Conservation (phyloP, 495 filamentous ascomycete species). For the Aspergillus biplanus region DNA sequence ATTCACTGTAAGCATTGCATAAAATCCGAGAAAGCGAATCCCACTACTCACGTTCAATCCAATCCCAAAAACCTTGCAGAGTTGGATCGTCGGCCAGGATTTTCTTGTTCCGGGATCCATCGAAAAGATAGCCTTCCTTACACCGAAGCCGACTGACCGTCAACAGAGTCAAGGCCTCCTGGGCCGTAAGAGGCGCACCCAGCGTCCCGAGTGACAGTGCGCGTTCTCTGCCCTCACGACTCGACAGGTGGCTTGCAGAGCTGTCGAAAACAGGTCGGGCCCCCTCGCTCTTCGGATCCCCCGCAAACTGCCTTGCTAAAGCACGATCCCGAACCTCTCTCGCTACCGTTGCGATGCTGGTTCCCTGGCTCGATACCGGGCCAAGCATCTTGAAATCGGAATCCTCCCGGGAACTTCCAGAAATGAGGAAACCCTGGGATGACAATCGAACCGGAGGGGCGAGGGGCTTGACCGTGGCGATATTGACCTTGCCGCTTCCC, state of each 20-base stretch:
- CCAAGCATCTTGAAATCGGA: conserved; percentile 38
- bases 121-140: conserved; percentile 77
- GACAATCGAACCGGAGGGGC: conserved; percentile 54
- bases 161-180: conserved; percentile 48
- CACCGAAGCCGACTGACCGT: conserved; percentile 57
- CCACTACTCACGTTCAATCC: conserved; percentile 64
- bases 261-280: conserved; percentile 19
- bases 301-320: conserved; percentile 24
- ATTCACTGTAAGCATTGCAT: not conserved
- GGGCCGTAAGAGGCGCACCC: conserved; percentile 34
- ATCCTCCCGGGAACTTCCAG: conserved; percentile 33
- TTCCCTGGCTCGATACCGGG: conserved; percentile 36
- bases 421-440: conserved; percentile 44
- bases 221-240: conserved; percentile 48
- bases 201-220: conserved; percentile 33
- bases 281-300: conserved; percentile 12
- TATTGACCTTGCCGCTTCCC: conserved; percentile 67
- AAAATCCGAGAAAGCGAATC: not conserved
- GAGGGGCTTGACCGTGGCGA: conserved; percentile 64
- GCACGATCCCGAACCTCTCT: conserved; percentile 35
- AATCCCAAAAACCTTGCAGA: conserved; percentile 77
- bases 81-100: conserved; percentile 74
- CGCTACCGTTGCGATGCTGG: conserved; percentile 36
- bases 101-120: conserved; percentile 67
- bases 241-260: conserved; percentile 39